Conservation (phyloP, 2,329 filamentous ascomycete genomes). For the Fusarium anthophilum region DNA sequence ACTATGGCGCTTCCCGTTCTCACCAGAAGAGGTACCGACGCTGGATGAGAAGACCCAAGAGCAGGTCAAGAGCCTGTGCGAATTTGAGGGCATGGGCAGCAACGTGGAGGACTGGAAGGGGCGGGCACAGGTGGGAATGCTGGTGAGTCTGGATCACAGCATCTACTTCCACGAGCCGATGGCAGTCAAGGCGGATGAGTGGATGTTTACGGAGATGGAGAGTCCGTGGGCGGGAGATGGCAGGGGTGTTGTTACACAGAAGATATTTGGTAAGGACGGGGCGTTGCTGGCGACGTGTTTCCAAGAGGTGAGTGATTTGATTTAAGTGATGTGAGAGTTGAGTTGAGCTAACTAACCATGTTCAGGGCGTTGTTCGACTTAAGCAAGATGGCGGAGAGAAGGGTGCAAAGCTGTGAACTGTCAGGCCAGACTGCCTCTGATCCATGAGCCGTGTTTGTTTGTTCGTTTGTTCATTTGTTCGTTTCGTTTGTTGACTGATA, state of each 20-base stretch:
- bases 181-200: slow-evolving; percentile 71
- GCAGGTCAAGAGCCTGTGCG: slow-evolving; percentile 51
- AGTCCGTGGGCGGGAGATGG: slow-evolving; percentile 84
- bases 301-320: slow-evolving; percentile 69
- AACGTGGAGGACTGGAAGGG: slow-evolving; percentile 58
- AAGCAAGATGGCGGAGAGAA: slow-evolving; percentile 53
- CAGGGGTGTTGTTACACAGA: slow-evolving; percentile 78
- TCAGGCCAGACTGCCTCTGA: not conserved
- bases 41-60: slow-evolving; percentile 54
- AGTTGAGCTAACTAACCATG: slow-evolving; percentile 40
- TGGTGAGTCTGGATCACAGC: slow-evolving; percentile 82
- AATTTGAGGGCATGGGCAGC: slow-evolving; percentile 53
- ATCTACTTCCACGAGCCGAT: slow-evolving; percentile 74
- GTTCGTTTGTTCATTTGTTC: not conserved
- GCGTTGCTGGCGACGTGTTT: slow-evolving; percentile 80
- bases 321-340: not conserved
- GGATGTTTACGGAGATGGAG: slow-evolving; percentile 84
- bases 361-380: slow-evolving; percentile 61
- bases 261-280: slow-evolving; percentile 76
- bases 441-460: not conserved
- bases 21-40: slow-evolving; percentile 62
- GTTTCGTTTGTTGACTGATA: slow-evolving; percentile 8
- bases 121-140: slow-evolving; percentile 78
- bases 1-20: slow-evolving; percentile 76
- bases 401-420: slow-evolving; percentile 46